Evolutionary conservation across 768 basidiomycete genomes (phyloP).

Genomic region (Porphyrellus cyaneotinctus): DNA sequence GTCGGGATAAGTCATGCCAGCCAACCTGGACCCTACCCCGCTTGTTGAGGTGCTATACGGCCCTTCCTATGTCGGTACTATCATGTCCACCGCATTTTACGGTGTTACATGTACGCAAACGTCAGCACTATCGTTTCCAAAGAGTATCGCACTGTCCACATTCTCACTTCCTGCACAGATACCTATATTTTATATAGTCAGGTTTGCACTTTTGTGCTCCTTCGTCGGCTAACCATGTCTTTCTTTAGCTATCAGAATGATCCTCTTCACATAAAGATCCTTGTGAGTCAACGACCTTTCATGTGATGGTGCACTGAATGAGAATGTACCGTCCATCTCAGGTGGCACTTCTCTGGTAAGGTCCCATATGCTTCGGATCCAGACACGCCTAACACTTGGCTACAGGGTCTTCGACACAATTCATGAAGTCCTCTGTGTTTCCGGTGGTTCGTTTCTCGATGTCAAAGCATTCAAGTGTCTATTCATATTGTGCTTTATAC

Average conservation of each 20-base stretch:
- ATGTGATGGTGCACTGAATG: background rate
- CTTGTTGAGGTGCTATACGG: background rate
- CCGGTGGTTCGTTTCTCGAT: slow-evolving; percentile 4
- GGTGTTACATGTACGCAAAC: background rate
- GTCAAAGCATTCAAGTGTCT: no score
- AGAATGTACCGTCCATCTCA: background rate
- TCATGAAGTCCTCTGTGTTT: slow-evolving; percentile 8
- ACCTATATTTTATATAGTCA: slow-evolving; percentile 8
- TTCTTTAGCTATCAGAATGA: slow-evolving; percentile 6
- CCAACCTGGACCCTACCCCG: background rate
- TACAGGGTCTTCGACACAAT: background rate
- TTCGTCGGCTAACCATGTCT: background rate
- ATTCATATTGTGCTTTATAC: background rate
- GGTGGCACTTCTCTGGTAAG: background rate
- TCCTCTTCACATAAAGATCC: background rate
- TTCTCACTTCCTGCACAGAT: background rate
- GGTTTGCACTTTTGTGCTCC: background rate
- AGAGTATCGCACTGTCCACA: background rate
- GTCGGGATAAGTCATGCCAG: background rate
- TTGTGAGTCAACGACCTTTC: background rate
- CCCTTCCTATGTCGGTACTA: background rate
- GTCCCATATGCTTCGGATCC: background rate
- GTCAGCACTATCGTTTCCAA: background rate
- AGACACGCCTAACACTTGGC: background rate
- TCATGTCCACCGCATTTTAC: slow-evolving; percentile 1